phyloP scores from a whole-genome alignment of 306 rosid genomes.

The Lathyrus oleraceus region DNA sequence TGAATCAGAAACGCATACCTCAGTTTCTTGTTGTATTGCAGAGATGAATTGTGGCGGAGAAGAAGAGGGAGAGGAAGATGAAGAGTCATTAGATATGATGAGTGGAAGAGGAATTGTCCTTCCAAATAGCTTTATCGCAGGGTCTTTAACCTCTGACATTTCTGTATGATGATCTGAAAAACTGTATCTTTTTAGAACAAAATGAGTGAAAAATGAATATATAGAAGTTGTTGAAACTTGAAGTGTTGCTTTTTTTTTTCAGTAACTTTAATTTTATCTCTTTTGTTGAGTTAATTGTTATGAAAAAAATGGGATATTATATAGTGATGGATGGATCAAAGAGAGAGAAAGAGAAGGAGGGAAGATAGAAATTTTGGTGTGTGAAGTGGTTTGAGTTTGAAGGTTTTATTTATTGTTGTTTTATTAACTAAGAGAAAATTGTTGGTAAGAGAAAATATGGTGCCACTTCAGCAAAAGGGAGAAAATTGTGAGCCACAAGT shows the following conservation, averaged over 20 bases:
- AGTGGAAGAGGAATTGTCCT: slow-evolving; percentile 64
- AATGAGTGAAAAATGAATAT: slow-evolving; percentile 1
- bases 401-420: slow-evolving; percentile 17
- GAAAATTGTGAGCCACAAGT: slow-evolving; percentile 77
- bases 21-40: slow-evolving; percentile 15
- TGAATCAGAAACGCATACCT: slow-evolving; percentile 45
- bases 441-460: slow-evolving; percentile 13
- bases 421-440: background rate
- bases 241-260: background rate
- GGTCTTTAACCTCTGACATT: slow-evolving; percentile 70
- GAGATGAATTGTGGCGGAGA: slow-evolving; percentile 37
- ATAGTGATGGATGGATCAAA: slow-evolving; percentile 5
- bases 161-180: background rate
- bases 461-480: slow-evolving; percentile 58
- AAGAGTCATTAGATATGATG: slow-evolving; percentile 20
- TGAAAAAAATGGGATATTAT: slow-evolving; percentile 31
- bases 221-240: slow-evolving; percentile 17
- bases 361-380: background rate
- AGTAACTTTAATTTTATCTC: background rate
- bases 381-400: slow-evolving; percentile 34
- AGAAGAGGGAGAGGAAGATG: slow-evolving; percentile 14
- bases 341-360: background rate
- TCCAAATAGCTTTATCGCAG: slow-evolving; percentile 75
- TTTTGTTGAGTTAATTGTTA: background rate
- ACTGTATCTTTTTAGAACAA: background rate